These are phyloP conservation scores for Gaeumannomyces tritici DNA, from an alignment of 2,329 filamentous ascomycete species.

Conservation along the genomic window DNA sequence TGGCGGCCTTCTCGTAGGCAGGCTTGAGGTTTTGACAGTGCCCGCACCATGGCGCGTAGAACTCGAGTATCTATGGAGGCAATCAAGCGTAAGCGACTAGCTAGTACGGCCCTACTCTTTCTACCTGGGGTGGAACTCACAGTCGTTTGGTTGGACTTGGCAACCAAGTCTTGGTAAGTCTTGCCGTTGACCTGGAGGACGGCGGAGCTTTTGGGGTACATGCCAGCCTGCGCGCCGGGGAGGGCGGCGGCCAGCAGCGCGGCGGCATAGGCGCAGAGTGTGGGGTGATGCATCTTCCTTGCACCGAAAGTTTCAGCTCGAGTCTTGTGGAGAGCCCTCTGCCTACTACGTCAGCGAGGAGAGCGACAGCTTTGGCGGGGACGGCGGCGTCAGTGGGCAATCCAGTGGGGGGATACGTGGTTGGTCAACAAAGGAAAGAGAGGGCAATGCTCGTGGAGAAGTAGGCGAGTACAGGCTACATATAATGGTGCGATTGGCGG, in stretches of 20 bases:
- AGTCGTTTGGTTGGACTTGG: conserved; percentile 83
- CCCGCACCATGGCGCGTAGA: conserved; percentile 97
- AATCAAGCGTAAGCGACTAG: neutral
- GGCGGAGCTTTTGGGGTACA: conserved; percentile 81
- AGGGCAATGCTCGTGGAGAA: neutral
- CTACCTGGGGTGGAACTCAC: conserved; percentile 43
- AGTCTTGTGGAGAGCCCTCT: neutral
- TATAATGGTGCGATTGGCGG: conserved; percentile 4
- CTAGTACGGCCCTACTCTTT: neutral
- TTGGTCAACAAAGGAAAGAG: neutral
- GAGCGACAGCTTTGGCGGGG: neutral
- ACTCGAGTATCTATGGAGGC: conserved; percentile 53
- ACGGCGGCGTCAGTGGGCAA: neutral
- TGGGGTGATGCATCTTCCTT: conserved; percentile 41
- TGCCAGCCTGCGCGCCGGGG: conserved; percentile 54
- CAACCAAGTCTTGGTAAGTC: conserved; percentile 74
- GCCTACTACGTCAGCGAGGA: neutral
- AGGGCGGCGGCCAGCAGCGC: conserved; percentile 57
- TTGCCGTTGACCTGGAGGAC: conserved; percentile 75
- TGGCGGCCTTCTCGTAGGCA: conserved; percentile 88
- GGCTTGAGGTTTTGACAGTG: conserved; percentile 96
- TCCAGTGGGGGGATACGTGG: neutral
- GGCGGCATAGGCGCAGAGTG: conserved; percentile 45
- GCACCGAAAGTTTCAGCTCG: neutral
- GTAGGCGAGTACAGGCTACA: neutral